Evolutionary conservation across 768 basidiomycete genomes (phyloP).

Genomic region (Amanita muscaria): DNA sequence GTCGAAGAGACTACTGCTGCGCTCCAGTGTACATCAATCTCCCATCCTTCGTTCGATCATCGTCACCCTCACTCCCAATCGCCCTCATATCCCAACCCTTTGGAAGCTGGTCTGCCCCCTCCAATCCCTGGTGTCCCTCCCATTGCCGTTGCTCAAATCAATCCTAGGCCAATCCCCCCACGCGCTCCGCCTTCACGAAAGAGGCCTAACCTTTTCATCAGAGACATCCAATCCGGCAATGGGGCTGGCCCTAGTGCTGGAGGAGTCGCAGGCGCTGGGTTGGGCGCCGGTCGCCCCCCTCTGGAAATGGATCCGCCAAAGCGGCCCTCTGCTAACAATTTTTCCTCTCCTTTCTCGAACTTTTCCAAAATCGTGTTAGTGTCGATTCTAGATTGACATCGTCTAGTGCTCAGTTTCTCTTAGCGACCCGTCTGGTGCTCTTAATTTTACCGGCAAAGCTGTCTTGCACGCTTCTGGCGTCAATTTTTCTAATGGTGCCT

Average conservation of each 20-base stretch:
- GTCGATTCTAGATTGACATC: constrained; percentile 7
- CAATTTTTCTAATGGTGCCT: constrained; percentile 81
- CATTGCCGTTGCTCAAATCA: constrained; percentile 17
- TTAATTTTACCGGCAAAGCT: constrained; percentile 91
- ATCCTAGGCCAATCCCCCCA: constrained; percentile 12
- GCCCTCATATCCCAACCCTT: constrained; percentile 20
- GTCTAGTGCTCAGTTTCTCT: constrained; percentile 5
- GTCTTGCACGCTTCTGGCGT: constrained; percentile 82
- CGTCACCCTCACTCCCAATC: constrained; percentile 21
- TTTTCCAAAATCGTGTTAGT: constrained; percentile 91
- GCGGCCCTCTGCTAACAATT: constrained; percentile 30
- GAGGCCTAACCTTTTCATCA: constrained; percentile 53
- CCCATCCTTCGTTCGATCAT: constrained; percentile 3
- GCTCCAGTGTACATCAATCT: constrained; percentile 27
- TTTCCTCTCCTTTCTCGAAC: constrained; percentile 80
- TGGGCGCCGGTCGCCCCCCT: constrained; percentile 60
- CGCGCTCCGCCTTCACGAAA: constrained; percentile 31
- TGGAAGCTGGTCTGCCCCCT: constrained; percentile 10
- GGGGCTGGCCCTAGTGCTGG: constrained; percentile 32
- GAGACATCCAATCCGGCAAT: constrained; percentile 43
- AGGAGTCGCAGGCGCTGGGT: constrained; percentile 54
- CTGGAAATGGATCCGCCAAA: constrained; percentile 31
- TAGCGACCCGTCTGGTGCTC: constrained; percentile 92
- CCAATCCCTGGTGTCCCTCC: constrained; percentile 13
- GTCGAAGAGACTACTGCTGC: constrained; percentile 34